Evolutionary conservation across 2,329 filamentous ascomycete species (phyloP).

Genomic region (Ophiostoma montium): DNA sequence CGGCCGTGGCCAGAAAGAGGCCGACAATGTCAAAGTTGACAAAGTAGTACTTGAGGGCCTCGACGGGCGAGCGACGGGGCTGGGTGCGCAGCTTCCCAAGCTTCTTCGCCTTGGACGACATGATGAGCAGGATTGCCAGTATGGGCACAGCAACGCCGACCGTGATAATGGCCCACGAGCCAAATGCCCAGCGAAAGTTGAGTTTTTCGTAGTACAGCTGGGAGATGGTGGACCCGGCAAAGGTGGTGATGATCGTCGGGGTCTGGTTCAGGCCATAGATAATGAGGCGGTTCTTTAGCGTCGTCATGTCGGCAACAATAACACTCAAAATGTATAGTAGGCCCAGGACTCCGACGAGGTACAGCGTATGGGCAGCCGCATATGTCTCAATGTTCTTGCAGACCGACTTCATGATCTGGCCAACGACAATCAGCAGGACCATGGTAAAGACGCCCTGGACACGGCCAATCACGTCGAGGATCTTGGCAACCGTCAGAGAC

Average conservation of each 20-base stretch:
- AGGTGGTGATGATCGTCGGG: slow-evolving; percentile 52
- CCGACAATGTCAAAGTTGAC: slow-evolving; percentile 52
- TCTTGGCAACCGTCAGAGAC: slow-evolving; percentile 51
- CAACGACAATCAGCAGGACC: slow-evolving; percentile 33
- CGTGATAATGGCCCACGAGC: slow-evolving; percentile 48
- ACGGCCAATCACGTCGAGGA: slow-evolving; percentile 52
- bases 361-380: slow-evolving; percentile 51
- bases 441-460: slow-evolving; percentile 45
- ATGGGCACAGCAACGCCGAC: slow-evolving; percentile 46
- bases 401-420: slow-evolving; percentile 52
- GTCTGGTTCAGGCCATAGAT: slow-evolving; percentile 50
- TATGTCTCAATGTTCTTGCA: slow-evolving; percentile 47
- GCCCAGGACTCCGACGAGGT: slow-evolving; percentile 39
- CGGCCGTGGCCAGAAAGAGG: slow-evolving; percentile 45
- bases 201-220: slow-evolving; percentile 33
- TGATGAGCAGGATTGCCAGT: slow-evolving; percentile 38
- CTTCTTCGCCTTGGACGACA: slow-evolving; percentile 45
- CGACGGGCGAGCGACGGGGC: slow-evolving; percentile 27
- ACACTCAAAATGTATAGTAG: slow-evolving; percentile 31
- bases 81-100: slow-evolving; percentile 31
- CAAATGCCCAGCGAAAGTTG: slow-evolving; percentile 55
- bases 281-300: slow-evolving; percentile 49
- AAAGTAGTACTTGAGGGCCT: slow-evolving; percentile 38
- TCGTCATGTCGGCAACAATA: slow-evolving; percentile 53
- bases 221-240: slow-evolving; percentile 42